These are phyloP conservation scores for Dendrobium catenatum DNA, from an alignment of 106 monocot genomes.

Conservation along the genomic window DNA sequence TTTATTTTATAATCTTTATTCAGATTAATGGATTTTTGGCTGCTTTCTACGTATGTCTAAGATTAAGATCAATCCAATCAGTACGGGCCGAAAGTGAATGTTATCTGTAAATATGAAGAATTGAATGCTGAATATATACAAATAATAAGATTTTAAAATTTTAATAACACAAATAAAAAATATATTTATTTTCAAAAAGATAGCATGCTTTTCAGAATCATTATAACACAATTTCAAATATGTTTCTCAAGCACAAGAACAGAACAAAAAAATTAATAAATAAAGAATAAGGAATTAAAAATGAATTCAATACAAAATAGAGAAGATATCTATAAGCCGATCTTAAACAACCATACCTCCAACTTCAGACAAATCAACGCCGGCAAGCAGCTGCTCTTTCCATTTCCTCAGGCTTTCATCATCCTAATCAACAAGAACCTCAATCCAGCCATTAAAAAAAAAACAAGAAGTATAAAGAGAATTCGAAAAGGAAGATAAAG, in stretches of 20 bases:
- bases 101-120: no score
- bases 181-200: no score
- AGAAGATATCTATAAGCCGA: not conserved
- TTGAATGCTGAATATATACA: no score
- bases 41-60: no score
- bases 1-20: no score
- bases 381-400: slow-evolving; percentile 85
- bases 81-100: no score
- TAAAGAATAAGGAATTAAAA: not conserved
- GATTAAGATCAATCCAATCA: no score
- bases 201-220: no score
- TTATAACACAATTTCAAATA: not conserved
- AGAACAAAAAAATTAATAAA: not conserved
- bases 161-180: no score
- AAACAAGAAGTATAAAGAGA: slow-evolving; percentile 2
- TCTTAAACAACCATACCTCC: slow-evolving; percentile 39
- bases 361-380: slow-evolving; percentile 63
- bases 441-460: not conserved
- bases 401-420: slow-evolving; percentile 93
- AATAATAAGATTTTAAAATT: no score
- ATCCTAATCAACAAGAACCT: slow-evolving; percentile 30
- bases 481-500: not conserved
- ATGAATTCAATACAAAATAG: not conserved
- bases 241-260: not conserved
- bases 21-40: no score